phyloP scores from a whole-genome alignment of 306 rosid species.

The Castanea crenata region DNA sequence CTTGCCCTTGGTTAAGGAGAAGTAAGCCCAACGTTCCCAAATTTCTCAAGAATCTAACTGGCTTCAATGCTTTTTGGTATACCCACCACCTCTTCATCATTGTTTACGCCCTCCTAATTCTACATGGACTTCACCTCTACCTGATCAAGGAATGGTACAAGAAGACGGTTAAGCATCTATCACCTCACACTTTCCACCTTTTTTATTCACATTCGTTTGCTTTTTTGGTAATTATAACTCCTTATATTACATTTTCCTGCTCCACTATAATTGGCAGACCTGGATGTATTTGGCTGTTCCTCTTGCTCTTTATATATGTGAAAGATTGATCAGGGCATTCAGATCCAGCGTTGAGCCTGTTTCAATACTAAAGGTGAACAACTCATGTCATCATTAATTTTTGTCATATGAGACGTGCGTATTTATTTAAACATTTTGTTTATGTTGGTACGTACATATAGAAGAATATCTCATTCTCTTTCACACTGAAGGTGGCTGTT shows the following conservation, averaged over 20 bases:
- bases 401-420: not conserved
- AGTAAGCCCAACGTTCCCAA: constrained; percentile 41
- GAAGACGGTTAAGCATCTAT: constrained; percentile 55
- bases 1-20: constrained; percentile 53
- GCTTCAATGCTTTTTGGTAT: constrained; percentile 77
- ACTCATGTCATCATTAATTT: not conserved
- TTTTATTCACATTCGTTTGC: not conserved
- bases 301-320: not conserved
- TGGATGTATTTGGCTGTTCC: constrained; percentile 21
- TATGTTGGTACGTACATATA: not conserved
- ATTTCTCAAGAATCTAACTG: constrained; percentile 49
- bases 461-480: constrained; percentile 15
- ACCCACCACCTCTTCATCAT: constrained; percentile 66
- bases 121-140: constrained; percentile 60
- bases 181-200: not conserved
- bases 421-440: not conserved
- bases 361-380: not conserved
- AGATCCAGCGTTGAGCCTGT: constrained; percentile 10
- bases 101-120: constrained; percentile 51
- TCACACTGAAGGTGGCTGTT: constrained; percentile 56
- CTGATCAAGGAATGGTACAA: constrained; percentile 53
- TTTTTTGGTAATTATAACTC: not conserved
- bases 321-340: constrained; percentile 8
- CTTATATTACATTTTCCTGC: not conserved
- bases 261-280: not conserved